Evolutionary conservation across 352 stramenopile genomes (phyloP).

Genomic region (Thalassiosira ordinaria): DNA sequence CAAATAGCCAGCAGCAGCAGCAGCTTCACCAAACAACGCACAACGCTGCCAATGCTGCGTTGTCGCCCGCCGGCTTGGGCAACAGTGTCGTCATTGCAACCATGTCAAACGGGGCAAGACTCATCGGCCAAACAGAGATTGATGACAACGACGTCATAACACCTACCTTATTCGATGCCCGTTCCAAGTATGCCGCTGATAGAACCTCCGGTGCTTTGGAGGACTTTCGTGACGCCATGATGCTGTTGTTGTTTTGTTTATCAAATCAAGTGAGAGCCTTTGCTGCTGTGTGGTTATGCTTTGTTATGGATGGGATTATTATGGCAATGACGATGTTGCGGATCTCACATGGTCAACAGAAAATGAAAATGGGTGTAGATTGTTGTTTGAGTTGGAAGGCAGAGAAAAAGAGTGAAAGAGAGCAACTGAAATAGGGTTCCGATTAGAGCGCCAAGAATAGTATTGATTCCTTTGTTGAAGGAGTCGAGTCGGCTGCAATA

Average conservation of each 20-base stretch:
- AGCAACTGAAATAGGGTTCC: background rate
- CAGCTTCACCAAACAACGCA: no score
- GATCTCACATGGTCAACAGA: background rate
- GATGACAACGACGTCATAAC: no score
- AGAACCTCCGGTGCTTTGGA: background rate
- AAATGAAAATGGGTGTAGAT: background rate
- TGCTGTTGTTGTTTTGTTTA: background rate
- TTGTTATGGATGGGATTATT: background rate
- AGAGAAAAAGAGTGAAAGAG: background rate
- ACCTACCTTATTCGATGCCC: conserved; percentile 6
- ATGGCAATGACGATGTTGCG: background rate
- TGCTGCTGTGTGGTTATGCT: background rate
- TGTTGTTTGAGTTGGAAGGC: background rate
- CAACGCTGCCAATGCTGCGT: no score
- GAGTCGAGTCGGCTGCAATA: background rate
- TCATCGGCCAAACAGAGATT: no score
- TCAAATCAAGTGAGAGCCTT: no score
- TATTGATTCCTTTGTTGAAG: background rate
- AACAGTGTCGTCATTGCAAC: no score
- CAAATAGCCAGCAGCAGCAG: no score
- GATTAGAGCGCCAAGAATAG: background rate
- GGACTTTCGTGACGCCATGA: background rate
- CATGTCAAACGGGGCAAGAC: no score
- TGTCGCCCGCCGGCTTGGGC: no score
- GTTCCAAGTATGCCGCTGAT: conserved; percentile 9